These are phyloP conservation scores for Begonia peltatifolia DNA, from an alignment of 306 rosid genomes.

Conservation along the genomic window DNA sequence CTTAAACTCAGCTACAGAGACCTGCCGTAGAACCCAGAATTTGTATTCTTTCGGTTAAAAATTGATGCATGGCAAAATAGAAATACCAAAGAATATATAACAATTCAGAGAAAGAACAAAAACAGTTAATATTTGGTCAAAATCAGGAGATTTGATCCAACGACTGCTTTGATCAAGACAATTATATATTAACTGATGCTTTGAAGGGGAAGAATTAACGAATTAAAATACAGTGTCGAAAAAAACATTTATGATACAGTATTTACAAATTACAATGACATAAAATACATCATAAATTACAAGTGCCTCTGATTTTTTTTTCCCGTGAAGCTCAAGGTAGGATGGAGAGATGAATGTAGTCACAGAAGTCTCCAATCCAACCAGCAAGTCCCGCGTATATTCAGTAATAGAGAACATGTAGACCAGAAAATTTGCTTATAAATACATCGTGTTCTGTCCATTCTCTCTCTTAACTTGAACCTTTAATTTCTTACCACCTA, in stretches of 20 bases:
- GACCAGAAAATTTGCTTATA: slow-evolving; percentile 23
- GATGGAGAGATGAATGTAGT: slow-evolving; percentile 10
- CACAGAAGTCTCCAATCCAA: slow-evolving; percentile 19
- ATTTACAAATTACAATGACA: slow-evolving; percentile 71
- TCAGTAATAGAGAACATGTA: too few species aligned
- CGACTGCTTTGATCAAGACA: too few species aligned
- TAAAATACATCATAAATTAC: slow-evolving; percentile 54
- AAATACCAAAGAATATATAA: too few species aligned
- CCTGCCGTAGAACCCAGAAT: too few species aligned
- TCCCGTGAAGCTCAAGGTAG: slow-evolving; percentile 7
- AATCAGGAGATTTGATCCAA: too few species aligned
- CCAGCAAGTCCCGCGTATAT: slow-evolving; percentile 2
- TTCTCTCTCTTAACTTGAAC: slow-evolving; percentile 97
- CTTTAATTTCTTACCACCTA: slow-evolving; percentile 87
- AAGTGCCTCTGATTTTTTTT: slow-evolving; percentile 20
- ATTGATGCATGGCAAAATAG: too few species aligned
- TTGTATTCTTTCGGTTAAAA: too few species aligned
- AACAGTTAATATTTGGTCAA: too few species aligned
- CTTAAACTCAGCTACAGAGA: too few species aligned
- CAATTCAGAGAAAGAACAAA: too few species aligned
- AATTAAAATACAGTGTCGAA: slow-evolving; percentile 60
- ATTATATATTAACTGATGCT: background rate
- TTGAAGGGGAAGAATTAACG: slow-evolving; percentile 68
- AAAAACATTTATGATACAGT: slow-evolving; percentile 57
- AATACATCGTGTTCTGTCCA: slow-evolving; percentile 62